Evolutionary conservation across 176 grass and related monocot genomes (phyloP).

Genomic region (Areca catechu): DNA sequence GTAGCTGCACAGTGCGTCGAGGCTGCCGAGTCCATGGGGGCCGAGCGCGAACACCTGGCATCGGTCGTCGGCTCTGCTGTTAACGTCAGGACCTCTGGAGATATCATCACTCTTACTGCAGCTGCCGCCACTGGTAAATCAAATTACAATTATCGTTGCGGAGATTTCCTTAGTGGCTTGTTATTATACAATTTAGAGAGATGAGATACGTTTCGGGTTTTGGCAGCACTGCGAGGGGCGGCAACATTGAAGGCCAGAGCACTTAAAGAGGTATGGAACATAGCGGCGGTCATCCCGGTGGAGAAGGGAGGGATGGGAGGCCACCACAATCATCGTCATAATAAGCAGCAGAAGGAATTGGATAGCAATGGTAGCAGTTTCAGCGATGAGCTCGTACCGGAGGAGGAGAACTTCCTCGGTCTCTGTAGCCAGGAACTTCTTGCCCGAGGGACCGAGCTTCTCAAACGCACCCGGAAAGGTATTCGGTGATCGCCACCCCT

Average conservation of each 20-base stretch:
- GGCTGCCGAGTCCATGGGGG: conserved; percentile 68
- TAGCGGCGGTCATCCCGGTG: conserved; percentile 80
- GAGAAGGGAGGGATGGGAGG: conserved; percentile 42
- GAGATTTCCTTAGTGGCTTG: too few species aligned
- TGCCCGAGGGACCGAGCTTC: conserved; percentile 78
- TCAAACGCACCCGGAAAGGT: conserved; percentile 97
- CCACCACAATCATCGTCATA: conserved; percentile 23
- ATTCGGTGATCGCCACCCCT: too few species aligned
- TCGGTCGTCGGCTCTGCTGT: conserved; percentile 64
- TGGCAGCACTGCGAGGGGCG: conserved; percentile 53
- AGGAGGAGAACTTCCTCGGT: conserved; percentile 70
- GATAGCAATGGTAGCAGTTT: conserved; percentile 63
- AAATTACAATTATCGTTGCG: neutral
- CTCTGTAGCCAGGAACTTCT: conserved; percentile 83
- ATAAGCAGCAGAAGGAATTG: conserved; percentile 40
- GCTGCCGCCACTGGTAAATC: conserved; percentile 86
- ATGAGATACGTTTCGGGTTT: neutral
- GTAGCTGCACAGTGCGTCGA: conserved; percentile 92
- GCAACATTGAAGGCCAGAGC: conserved; percentile 73
- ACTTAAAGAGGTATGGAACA: conserved; percentile 77
- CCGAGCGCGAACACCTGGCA: conserved; percentile 72
- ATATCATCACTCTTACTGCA: conserved; percentile 76
- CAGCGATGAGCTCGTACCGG: conserved; percentile 41
- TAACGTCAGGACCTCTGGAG: conserved; percentile 55
- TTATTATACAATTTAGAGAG: too few species aligned